Evolutionary conservation across 306 rosid species (phyloP).

Genomic region (Vigna hirtella): DNA sequence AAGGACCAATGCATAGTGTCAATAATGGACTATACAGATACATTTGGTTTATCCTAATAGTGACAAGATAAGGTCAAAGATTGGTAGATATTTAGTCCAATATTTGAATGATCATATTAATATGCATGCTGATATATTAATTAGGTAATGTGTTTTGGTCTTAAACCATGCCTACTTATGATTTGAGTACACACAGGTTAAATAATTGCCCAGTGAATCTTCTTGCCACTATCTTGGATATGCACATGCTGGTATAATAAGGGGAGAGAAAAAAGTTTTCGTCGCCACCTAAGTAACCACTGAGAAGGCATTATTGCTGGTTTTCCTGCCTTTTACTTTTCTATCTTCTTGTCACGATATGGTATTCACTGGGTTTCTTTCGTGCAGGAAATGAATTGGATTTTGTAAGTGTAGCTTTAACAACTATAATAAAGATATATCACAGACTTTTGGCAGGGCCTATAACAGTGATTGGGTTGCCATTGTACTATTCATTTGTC

Average conservation of each 20-base stretch:
- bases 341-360: constrained; percentile 17
- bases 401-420: constrained; percentile 28
- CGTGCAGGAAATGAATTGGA: constrained; percentile 32
- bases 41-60: constrained; percentile 20
- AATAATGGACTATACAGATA: constrained; percentile 2
- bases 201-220: constrained; percentile 46
- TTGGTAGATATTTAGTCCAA: constrained; percentile 5
- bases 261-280: constrained; percentile 22
- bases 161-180: constrained; percentile 31
- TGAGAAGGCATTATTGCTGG: constrained; percentile 44
- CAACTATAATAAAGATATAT: constrained; percentile 12
- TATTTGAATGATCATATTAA: constrained; percentile 12
- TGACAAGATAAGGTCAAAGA: constrained; percentile 35
- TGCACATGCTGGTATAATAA: constrained; percentile 54
- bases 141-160: constrained; percentile 29
- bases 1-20: neutral
- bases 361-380: constrained; percentile 29
- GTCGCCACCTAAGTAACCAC: constrained; percentile 52
- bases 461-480: constrained; percentile 34
- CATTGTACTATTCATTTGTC: constrained; percentile 32
- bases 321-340: constrained; percentile 39
- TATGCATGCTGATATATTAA: constrained; percentile 10
- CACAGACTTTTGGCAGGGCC: constrained; percentile 37
- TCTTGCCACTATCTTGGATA: constrained; percentile 42
- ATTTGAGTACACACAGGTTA: constrained; percentile 35